Evolutionary conservation across 768 basidiomycete species (phyloP).

Genomic region (Lyophyllum decastes): DNA sequence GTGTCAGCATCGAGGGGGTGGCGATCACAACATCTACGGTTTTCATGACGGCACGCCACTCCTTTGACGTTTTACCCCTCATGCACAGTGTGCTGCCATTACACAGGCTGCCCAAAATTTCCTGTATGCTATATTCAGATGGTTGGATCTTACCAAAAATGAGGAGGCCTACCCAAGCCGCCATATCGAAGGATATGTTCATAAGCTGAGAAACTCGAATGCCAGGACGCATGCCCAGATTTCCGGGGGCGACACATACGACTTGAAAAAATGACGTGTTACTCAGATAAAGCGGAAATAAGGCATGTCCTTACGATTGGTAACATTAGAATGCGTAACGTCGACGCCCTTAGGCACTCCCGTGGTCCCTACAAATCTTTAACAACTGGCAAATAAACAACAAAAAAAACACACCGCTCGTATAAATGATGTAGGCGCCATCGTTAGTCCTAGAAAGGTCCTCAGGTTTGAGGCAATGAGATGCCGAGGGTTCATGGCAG

Average conservation of each 20-base stretch:
- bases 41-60: slow-evolving; percentile 50
- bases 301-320: slow-evolving; percentile 44
- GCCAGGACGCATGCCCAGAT: slow-evolving; percentile 54
- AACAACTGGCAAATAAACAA: background rate
- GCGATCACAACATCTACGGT: slow-evolving; percentile 52
- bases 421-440: slow-evolving; percentile 59
- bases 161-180: slow-evolving; percentile 45
- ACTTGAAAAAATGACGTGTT: slow-evolving; percentile 19
- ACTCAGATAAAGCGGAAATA: background rate
- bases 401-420: slow-evolving; percentile 43
- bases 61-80: slow-evolving; percentile 47
- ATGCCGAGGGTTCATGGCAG: slow-evolving; percentile 19
- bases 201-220: slow-evolving; percentile 56
- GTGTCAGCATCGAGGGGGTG: slow-evolving; percentile 50
- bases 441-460: slow-evolving; percentile 39
- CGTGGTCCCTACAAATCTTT: slow-evolving; percentile 45
- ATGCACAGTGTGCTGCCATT: slow-evolving; percentile 54
- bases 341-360: slow-evolving; percentile 59
- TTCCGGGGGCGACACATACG: slow-evolving; percentile 45
- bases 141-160: slow-evolving; percentile 39
- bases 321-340: slow-evolving; percentile 54
- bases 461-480: slow-evolving; percentile 34
- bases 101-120: slow-evolving; percentile 50
- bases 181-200: slow-evolving; percentile 68
- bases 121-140: slow-evolving; percentile 42